Base-by-base conservation (phyloP, 2,329 filamentous ascomycete species). In the Apiospora koreana region DNA sequence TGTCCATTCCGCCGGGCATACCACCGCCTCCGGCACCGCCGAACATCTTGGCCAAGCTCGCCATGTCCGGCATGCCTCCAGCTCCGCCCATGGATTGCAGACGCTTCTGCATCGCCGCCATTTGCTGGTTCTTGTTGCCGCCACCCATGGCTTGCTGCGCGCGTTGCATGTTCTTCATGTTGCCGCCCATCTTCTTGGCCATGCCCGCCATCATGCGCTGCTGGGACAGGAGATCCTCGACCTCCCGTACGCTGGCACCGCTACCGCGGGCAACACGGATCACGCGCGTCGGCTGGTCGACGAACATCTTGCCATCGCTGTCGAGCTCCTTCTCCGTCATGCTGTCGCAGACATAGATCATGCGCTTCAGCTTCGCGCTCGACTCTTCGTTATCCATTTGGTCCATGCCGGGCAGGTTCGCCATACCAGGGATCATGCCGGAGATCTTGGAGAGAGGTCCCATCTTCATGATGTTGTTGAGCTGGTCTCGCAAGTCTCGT, bases 401-500 rank as follows among this genome's bases (percentile, higher is more conserved):
- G 68, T 94, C 92, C 89, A 98, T 98, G 2, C 78, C 78, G 0
- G 78, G 77, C 87, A 98, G 92, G 78, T 93, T 93, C 75, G 92
- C 92, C 81, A 99, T 92, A 38, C 96, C 96, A 0, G 96, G 96
- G 73, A 99, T 98, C 96, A 99, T 99, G 76, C 95, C 94, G 0
- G 95, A 97, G 89, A 99, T 97, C 81, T 99, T 98, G 23, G 93
- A 97, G 1, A 99, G 84, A 0, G 96, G 96, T 0, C 96, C 96
- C 96, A 99, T 98, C 85, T 99, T 99, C 94, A 98, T 98, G 78
- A 99, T 98, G 78, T 98, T 98, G 71, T 92, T 93, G 16, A 99
- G 90, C 79, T 99, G 97, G 80, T 99, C 96, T 25, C 96, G 91
- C 75, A 99, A 87, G 80, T 99, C 96, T 69, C 96, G 92, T 43